Base-by-base conservation (phyloP, 2,329 filamentous ascomycete genomes). In the Phaeoacremonium minimum region DNA sequence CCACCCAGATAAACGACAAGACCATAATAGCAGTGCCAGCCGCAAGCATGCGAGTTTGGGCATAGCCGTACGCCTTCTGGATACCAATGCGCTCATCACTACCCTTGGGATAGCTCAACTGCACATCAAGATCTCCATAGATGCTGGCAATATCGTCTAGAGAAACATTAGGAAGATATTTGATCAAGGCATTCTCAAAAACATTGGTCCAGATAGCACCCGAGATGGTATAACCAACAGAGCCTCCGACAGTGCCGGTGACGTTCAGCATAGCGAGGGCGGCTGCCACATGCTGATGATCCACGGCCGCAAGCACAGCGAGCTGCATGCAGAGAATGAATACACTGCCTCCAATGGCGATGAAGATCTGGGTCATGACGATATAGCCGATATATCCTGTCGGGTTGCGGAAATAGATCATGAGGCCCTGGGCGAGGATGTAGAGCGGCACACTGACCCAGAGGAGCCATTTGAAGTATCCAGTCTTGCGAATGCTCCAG, bases 241-340 rank as follows among this genome's bases (percentile, higher is more conserved):
- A 63, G 4, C 64, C 61, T 22, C 69, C 69, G 3, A 69, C 52
- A 9, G 61, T 63, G 18, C 61, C 66, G 7, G 61, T 57, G 7
- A 71, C 60, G 14, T 61, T 61, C 2, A 73, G 49, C 14, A 72
- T 48, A 0, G 69, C 67, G 15, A 74, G 58, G 3, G 60, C 64
- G 4, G 66, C 67, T 17, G 75, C 73, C 5, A 78, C 61, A 29
- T 76, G 66, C 35, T 72, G 64, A 34, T 77, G 75, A 38, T 67
- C 67, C 12, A 71, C 69, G 4, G 71, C 66, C 0, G 72, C 64
- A 55, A 81, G 73, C 28, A 80, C 69, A 5, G 75, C 73, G 46
- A 83, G 71, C 42, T 82, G 70, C 44, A 74, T 60, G 37, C 66
- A 64, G 42, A 77, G 66, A 18, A 77, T 67, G 9, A 77, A 60